These are phyloP conservation scores for Discostella stelligeroides DNA, from an alignment of 108 stramenopile genomes.

Conservation along the genomic window DNA sequence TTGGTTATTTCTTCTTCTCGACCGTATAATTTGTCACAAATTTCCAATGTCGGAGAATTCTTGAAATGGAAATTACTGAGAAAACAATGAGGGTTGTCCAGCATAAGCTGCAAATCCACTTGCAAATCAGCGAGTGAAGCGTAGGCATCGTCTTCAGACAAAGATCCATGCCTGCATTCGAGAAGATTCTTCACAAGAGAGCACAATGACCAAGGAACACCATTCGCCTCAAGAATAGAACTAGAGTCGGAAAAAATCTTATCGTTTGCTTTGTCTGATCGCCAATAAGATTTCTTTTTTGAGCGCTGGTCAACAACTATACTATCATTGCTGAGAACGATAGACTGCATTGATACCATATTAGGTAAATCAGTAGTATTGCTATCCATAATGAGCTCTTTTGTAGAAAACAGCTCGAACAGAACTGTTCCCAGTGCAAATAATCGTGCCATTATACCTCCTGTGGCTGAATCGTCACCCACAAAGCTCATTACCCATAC, in stretches of 20 bases:
- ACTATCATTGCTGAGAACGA: background rate
- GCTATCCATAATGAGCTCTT: background rate
- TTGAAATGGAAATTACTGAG: constrained; percentile 10
- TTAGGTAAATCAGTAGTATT: background rate
- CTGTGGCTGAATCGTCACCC: no score
- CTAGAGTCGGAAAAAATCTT: no score
- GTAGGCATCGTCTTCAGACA: constrained; percentile 25
- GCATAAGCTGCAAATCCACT: constrained; percentile 28
- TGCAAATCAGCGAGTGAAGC: constrained; percentile 21
- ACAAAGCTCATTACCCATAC: no score
- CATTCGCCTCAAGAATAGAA: constrained; percentile 2
- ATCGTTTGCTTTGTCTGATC: background rate
- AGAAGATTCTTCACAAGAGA: constrained; percentile 20
- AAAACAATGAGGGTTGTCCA: constrained; percentile 17
- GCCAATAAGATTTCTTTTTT: constrained; percentile 10
- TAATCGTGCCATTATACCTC: constrained; percentile 9
- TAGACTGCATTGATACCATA: background rate
- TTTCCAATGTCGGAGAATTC: background rate
- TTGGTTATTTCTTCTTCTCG: constrained; percentile 20
- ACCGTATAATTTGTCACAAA: constrained; percentile 28
- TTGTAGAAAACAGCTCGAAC: constrained; percentile 10
- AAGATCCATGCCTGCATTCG: constrained; percentile 20
- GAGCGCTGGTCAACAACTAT: background rate
- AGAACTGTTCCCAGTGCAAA: constrained; percentile 16
- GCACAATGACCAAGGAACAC: constrained; percentile 11